Base-by-base conservation (phyloP, 192 early-diverging fungal species). In the Entomortierella beljakovae region DNA sequence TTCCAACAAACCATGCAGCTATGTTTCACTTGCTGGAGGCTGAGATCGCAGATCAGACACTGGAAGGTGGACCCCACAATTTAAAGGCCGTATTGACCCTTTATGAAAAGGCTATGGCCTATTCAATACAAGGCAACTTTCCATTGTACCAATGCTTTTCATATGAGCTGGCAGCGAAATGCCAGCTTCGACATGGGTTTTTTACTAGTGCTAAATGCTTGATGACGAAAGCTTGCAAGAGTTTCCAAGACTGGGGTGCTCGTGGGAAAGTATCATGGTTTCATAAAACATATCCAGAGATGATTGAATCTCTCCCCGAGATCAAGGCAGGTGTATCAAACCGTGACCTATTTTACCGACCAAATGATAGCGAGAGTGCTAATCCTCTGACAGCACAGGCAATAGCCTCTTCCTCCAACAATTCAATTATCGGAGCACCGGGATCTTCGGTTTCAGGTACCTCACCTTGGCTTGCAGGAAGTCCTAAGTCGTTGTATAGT, bases 11-110 rank as follows among this genome's bases (percentile, higher is more conserved):
- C 42, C 75, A 79, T 54, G 75, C 75, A 20, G 67, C 75, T 20
- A 79, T 79, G 75, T 79, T 70, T 29, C 51, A 79, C 25, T 37
- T 79, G 10, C 33, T 79, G n/a, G 59, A 79, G 18, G 75, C 75
- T 2, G 75, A 79, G 48, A 79, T 79, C 34, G 66, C 75, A 3
- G 75, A 79, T 29, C 75, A 79, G 25, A 49, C 49, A 18, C 33
- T 46, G 22, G 63, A 66, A 10, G 48, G 65, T 2, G 54, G 43
- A 38, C 0, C 46, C 1, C 22, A 3, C 13, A 56, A 70, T 11
- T 11, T 79, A 28, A 65, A 60, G 25, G 52, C 52, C 55, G 57
- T 70, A 8, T 26, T 79, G 0, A 5, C 65, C 50, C 37, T 70
- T 3, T 79, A 79, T 51, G 75, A 79, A 40, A 70, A 69, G 57